Evolutionary conservation across 495 filamentous ascomycete genomes (phyloP).

Genomic region (Aspergillus olivimuriae): DNA sequence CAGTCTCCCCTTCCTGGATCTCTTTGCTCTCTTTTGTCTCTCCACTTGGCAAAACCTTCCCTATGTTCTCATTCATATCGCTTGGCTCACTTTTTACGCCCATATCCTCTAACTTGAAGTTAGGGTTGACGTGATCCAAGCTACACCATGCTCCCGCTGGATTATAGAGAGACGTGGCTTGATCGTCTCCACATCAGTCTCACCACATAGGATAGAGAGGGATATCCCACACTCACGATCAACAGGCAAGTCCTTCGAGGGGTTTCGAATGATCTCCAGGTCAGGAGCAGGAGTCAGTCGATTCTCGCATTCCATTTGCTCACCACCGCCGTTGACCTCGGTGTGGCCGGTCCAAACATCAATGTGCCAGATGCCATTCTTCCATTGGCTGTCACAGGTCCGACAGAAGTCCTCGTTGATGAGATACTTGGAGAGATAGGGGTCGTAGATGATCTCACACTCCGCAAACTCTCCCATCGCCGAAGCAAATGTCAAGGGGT

Average conservation of each 20-base stretch:
- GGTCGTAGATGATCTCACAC: conserved; percentile 43
- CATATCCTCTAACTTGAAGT: too few species aligned
- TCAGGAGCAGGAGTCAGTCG: conserved; percentile 16
- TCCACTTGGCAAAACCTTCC: too few species aligned
- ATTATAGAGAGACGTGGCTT: not conserved
- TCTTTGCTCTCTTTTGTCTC: too few species aligned
- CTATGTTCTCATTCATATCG: too few species aligned
- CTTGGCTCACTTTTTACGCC: too few species aligned
- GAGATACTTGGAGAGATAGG: conserved; percentile 39
- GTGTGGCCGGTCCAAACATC: conserved; percentile 39
- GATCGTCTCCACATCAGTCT: not conserved
- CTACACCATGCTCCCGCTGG: too few species aligned
- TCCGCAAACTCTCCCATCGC: conserved; percentile 29
- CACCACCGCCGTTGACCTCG: conserved; percentile 19
- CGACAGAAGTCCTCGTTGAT: conserved; percentile 30
- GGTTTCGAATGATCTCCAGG: not conserved
- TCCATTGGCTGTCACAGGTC: conserved; percentile 25
- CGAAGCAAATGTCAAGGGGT: conserved; percentile 43
- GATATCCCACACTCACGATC: not conserved
- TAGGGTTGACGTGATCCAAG: too few species aligned
- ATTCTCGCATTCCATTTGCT: conserved; percentile 32
- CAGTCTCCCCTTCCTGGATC: too few species aligned
- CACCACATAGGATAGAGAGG: not conserved
- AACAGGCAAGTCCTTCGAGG: not conserved
- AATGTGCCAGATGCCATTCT: conserved; percentile 26